Percentiles rank a stretch among this genome's conserved stretches.
Evolutionary conservation across 805 yeast genomes (phyloP).

Genomic region (Starmerella sirachaensis): DNA sequence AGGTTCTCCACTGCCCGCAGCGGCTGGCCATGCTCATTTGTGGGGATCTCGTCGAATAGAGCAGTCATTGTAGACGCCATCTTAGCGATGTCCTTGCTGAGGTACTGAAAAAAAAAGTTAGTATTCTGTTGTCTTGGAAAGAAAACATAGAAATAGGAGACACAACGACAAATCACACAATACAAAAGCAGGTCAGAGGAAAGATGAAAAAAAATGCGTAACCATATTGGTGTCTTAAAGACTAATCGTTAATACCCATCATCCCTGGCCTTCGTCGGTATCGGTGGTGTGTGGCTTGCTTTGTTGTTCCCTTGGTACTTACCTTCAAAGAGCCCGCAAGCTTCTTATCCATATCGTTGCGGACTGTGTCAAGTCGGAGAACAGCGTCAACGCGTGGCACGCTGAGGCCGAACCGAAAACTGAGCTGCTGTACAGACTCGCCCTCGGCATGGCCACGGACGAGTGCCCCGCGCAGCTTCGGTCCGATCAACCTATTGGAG

Average conservation of each 20-base stretch:
- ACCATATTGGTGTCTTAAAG: conserved; percentile 61
- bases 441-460: conserved; percentile 43
- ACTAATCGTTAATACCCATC: conserved; percentile 60
- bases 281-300: background rate
- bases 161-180: background rate
- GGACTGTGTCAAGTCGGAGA: conserved; percentile 52
- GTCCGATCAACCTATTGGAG: conserved; percentile 52
- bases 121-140: conserved; percentile 24
- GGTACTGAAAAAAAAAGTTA: conserved; percentile 22
- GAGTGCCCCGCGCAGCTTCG: conserved; percentile 48
- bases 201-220: conserved; percentile 24
- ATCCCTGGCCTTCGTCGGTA: conserved; percentile 23
- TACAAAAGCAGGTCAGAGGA: conserved; percentile 14
- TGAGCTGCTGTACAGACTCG: conserved; percentile 58
- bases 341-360: conserved; percentile 40
- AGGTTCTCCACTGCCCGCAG: conserved; percentile 50
- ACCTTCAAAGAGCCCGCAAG: conserved; percentile 31
- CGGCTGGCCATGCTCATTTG: conserved; percentile 24
- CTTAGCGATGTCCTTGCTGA: conserved; percentile 44
- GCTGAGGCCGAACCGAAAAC: conserved; percentile 66
- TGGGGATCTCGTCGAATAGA: conserved; percentile 56
- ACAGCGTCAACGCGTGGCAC: conserved; percentile 86
- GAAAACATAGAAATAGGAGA: conserved; percentile 1
- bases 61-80: conserved; percentile 55
- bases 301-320: conserved; percentile 30